Percentiles rank a stretch among this genome's conserved stretches.
These are phyloP conservation scores for Pharus latifolius DNA, from an alignment of 176 grass and related monocot species.

Conservation along the genomic window DNA sequence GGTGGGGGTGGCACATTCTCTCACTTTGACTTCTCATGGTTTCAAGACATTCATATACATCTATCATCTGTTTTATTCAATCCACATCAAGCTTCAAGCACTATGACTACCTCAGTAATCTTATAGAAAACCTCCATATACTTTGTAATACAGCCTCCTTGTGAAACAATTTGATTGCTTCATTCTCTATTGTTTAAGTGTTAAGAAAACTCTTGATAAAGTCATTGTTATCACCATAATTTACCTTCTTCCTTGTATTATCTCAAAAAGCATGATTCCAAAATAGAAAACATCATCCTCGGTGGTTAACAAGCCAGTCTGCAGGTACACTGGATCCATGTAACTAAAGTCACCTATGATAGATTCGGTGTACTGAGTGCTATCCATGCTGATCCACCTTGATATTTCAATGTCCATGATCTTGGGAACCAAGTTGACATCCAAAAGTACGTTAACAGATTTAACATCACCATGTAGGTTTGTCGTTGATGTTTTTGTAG, in stretches of 20 bases:
- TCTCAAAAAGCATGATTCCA: constrained; percentile 4
- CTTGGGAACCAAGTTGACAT: neutral
- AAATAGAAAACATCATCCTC: neutral
- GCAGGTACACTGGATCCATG: constrained; percentile 2
- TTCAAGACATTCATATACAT: neutral
- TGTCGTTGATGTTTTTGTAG: neutral
- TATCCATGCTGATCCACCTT: neutral
- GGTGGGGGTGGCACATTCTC: too few relatives aligned
- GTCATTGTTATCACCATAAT: neutral
- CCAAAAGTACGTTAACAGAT: too few relatives aligned
- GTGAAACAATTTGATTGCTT: neutral
- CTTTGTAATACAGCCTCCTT: neutral
- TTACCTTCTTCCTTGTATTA: neutral
- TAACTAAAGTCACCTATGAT: neutral
- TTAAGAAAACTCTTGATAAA: neutral
- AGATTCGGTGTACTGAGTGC: neutral
- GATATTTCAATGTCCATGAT: constrained; percentile 8
- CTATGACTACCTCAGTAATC: neutral
- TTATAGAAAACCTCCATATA: neutral
- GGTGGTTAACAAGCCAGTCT: too few relatives aligned
- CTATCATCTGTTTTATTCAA: neutral
- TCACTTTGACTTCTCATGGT: neutral
- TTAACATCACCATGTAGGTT: constrained; percentile 15
- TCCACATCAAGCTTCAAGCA: neutral
- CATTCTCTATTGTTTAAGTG: neutral